Percentiles rank a stretch among this genome's conserved stretches.
These are phyloP conservation scores for Ascosphaera aggregata DNA, from an alignment of 2,329 filamentous ascomycete genomes.

Conservation along the genomic window DNA sequence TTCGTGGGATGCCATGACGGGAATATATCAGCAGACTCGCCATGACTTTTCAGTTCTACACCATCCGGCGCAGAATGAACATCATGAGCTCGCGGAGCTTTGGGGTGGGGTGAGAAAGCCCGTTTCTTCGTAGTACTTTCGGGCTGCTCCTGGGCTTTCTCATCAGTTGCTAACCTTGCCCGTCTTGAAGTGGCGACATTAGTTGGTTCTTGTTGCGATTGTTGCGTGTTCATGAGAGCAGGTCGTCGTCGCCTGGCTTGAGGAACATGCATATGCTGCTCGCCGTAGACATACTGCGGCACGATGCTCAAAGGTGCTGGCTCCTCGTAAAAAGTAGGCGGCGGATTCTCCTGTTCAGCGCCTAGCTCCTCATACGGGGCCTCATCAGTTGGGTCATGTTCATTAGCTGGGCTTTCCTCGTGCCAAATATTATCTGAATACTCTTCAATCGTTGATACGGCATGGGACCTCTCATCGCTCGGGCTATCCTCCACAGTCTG, in stretches of 20 bases:
- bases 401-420: no score
- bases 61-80: background rate
- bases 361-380: background rate
- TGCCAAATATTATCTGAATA: no score
- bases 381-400: background rate
- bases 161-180: background rate
- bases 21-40: no score
- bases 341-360: background rate
- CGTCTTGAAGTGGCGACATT: background rate
- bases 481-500: background rate
- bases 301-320: conserved; percentile 13
- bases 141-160: background rate
- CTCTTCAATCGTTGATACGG: background rate
- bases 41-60: conserved; percentile 9
- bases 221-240: conserved; percentile 3
- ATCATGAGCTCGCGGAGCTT: conserved; percentile 3
- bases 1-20: conserved; percentile 10
- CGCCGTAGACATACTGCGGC: conserved; percentile 22
- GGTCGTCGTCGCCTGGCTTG: background rate
- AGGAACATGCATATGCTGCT: conserved; percentile 18
- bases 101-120: conserved; percentile 3
- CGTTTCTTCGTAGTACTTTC: background rate
- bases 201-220: background rate
- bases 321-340: background rate
- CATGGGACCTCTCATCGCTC: background rate